Evolutionary conservation across 352 stramenopile genomes (phyloP).

Genomic region (Phytophthora multivora): DNA sequence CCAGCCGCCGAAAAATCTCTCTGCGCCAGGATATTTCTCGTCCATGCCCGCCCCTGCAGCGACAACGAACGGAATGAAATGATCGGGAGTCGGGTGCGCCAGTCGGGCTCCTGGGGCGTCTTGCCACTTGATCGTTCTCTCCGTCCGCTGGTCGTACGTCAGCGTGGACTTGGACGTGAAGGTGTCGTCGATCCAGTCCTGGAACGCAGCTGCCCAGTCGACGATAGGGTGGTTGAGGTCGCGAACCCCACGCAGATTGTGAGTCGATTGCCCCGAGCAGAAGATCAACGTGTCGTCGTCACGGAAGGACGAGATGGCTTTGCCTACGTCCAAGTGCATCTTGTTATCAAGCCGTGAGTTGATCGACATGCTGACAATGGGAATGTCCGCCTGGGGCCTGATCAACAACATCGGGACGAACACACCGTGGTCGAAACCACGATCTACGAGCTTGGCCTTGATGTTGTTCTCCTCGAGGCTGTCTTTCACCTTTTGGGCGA

Average conservation of each 20-base stretch:
- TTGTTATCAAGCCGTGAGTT: slow-evolving; percentile 25
- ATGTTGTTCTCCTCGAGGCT: slow-evolving; percentile 54
- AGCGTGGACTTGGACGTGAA: slow-evolving; percentile 23
- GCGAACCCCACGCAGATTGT: slow-evolving; percentile 30
- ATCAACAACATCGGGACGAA: slow-evolving; percentile 91
- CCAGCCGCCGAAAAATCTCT: slow-evolving; percentile 35
- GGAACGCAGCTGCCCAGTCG: slow-evolving; percentile 31
- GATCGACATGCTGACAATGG: slow-evolving; percentile 84
- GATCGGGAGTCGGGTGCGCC: slow-evolving; percentile 46
- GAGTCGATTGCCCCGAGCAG: slow-evolving; percentile 54
- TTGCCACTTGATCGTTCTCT: slow-evolving; percentile 32
- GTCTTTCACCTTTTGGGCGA: slow-evolving; percentile 66
- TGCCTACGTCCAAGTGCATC: slow-evolving; percentile 55
- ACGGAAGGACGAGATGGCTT: slow-evolving; percentile 50
- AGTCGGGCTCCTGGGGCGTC: slow-evolving; percentile 31
- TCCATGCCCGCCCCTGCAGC: slow-evolving; percentile 45
- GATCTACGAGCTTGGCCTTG: slow-evolving; percentile 34
- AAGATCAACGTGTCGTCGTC: slow-evolving; percentile 71
- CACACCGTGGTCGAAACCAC: slow-evolving; percentile 90
- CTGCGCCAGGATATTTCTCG: slow-evolving; percentile 19
- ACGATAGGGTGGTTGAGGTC: slow-evolving; percentile 9
- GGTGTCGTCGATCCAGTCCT: slow-evolving; percentile 38
- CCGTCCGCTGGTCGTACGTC: slow-evolving; percentile 19
- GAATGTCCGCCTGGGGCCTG: slow-evolving; percentile 83
- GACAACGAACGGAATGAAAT: slow-evolving; percentile 51